phyloP scores from a whole-genome alignment of 73 alveolate species.

The Tetrahymena thermophila region DNA sequence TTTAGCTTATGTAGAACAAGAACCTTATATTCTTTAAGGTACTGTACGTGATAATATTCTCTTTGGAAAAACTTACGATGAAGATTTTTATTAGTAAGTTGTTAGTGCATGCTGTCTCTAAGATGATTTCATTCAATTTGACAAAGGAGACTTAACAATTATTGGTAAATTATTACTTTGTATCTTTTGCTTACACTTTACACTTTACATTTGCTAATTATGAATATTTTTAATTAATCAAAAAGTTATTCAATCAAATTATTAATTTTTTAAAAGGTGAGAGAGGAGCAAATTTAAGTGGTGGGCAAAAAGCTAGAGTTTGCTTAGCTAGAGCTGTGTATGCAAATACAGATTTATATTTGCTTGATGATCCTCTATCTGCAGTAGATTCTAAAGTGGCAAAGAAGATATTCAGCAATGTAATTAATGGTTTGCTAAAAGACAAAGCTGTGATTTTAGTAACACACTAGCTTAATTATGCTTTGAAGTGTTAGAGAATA shows the following conservation, averaged over 20 bases:
- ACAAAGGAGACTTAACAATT: slow-evolving; percentile 42
- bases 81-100: slow-evolving; percentile 34
- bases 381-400: slow-evolving; percentile 96
- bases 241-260: background rate
- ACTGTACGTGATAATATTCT: slow-evolving; percentile 49
- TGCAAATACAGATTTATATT: slow-evolving; percentile 44
- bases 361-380: slow-evolving; percentile 75
- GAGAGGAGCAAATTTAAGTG: slow-evolving; percentile 57
- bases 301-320: slow-evolving; percentile 68
- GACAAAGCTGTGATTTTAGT: slow-evolving; percentile 57
- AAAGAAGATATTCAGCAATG: slow-evolving; percentile 73
- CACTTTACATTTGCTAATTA: too few relatives aligned
- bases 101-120: slow-evolving; percentile 29
- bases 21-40: slow-evolving; percentile 44
- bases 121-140: slow-evolving; percentile 39
- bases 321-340: slow-evolving; percentile 65
- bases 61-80: slow-evolving; percentile 38
- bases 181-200: background rate
- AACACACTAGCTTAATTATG: slow-evolving; percentile 59
- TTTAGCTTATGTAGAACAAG: slow-evolving; percentile 48
- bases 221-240: too few relatives aligned
- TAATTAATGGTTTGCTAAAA: slow-evolving; percentile 66
- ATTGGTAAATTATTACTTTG: slow-evolving; percentile 25
- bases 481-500: slow-evolving; percentile 31
- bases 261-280: slow-evolving; percentile 46